Conservation (phyloP, 306 rosid genomes). For the Acacia acuminata region DNA sequence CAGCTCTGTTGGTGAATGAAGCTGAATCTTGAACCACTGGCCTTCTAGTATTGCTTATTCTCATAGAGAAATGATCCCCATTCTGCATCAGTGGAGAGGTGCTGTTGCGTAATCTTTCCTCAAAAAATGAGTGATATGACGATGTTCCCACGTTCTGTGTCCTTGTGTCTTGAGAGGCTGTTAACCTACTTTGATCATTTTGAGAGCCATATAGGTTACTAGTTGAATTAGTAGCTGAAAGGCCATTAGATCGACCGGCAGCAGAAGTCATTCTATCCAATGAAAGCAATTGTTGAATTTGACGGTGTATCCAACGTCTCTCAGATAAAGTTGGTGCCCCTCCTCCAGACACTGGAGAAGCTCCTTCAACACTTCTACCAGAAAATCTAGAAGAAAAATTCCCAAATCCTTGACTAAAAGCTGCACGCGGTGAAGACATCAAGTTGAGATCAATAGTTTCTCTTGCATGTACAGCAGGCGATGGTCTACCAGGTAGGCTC, state of each 20-base stretch:
- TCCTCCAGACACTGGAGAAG: conserved; percentile 66
- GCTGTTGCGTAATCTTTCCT: conserved; percentile 60
- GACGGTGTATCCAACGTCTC: conserved; percentile 80
- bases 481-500: conserved; percentile 50
- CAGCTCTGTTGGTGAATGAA: conserved; percentile 36
- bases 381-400: conserved; percentile 56
- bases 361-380: conserved; percentile 54
- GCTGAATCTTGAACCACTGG: conserved; percentile 49
- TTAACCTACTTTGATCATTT: conserved; percentile 56
- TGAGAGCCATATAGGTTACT: conserved; percentile 47
- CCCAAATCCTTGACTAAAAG: conserved; percentile 58
- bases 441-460: conserved; percentile 82
- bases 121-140: conserved; percentile 61
- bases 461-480: conserved; percentile 41
- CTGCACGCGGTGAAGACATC: conserved; percentile 59
- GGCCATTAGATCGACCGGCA: conserved; percentile 51
- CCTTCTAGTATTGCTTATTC: conserved; percentile 50
- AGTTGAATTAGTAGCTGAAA: conserved; percentile 42
- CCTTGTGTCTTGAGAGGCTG: conserved; percentile 42
- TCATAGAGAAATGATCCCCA: conserved; percentile 42
- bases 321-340: conserved; percentile 84
- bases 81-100: conserved; percentile 47
- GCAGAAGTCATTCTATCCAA: conserved; percentile 50
- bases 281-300: conserved; percentile 68
- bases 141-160: conserved; percentile 54